These are phyloP conservation scores for Blastobotrys chiropterorum DNA, from an alignment of 805 yeast genomes.

Conservation along the genomic window DNA sequence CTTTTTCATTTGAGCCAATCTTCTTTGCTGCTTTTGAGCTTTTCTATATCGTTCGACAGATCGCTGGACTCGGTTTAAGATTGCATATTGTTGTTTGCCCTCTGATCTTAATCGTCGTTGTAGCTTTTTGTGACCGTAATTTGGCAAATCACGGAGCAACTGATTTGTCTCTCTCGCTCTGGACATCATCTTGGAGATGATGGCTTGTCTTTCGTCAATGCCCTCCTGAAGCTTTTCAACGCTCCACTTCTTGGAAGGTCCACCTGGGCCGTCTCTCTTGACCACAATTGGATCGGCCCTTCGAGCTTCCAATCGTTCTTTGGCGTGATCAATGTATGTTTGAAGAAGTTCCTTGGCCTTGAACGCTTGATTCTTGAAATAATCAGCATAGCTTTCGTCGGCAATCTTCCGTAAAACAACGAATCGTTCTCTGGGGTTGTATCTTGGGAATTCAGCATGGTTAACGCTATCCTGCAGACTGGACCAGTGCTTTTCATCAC, in stretches of 20 bases:
- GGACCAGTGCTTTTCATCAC: conserved; percentile 71
- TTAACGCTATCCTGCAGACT: conserved; percentile 8
- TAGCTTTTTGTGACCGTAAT: conserved; percentile 3
- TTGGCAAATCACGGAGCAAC: conserved; percentile 2
- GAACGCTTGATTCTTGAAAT: neutral
- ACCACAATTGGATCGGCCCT: neutral
- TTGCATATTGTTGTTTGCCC: conserved; percentile 4
- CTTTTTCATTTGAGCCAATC: neutral
- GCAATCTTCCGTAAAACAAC: conserved; percentile 19
- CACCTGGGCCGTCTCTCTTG: conserved; percentile 6
- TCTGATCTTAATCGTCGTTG: conserved; percentile 4
- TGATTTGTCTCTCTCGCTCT: conserved; percentile 1
- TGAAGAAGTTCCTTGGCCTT: conserved; percentile 2
- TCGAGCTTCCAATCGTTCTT: neutral
- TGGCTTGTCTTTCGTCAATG: neutral
- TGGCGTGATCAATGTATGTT: neutral
- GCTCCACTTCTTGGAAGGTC: conserved; percentile 6
- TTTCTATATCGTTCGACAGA: conserved; percentile 5
- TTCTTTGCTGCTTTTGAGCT: conserved; percentile 1
- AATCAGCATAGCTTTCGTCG: neutral
- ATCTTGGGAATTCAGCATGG: conserved; percentile 19
- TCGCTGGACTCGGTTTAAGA: conserved; percentile 5
- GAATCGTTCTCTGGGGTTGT: conserved; percentile 20
- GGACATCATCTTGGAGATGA: neutral
- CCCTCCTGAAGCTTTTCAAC: conserved; percentile 2